Base-by-base conservation (phyloP, 208 protist genomes). In the Acanthamoeba royreba region DNA sequence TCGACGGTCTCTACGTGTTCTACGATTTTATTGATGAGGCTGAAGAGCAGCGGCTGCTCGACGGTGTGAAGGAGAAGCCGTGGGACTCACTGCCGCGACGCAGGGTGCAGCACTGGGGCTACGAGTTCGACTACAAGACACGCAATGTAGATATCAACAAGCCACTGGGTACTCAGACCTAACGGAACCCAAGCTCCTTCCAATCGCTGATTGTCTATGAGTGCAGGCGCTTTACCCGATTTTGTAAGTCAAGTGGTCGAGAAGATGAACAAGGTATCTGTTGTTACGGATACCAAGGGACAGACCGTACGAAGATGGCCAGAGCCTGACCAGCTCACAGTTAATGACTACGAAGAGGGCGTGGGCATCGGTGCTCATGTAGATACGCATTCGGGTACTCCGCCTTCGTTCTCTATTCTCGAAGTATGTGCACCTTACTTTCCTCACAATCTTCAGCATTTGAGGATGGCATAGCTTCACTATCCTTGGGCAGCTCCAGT, bases 271-370 rank as follows among this genome's bases (percentile, higher is more conserved):
- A 38, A 53, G 17, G 17, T 79, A 1, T n/a, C 81, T 4, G 45
- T 9, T 1, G 45, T 53, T 2, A 31, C 22, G 52, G 81, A 53
- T n/a, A n/a, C n/a, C n/a, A n/a, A n/a, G n/a, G n/a, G n/a, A n/a
- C n/a, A n/a, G 13, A 22, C 5, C 19, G 81, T 52, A 33, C 49
- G 45, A 25, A 47, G 77, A 38, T 88, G 81, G 81, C 81, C 81
- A 7, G 81, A 88, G 33, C 40, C 31, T 31, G 81, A 88, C 38
- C 81, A 88, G 45, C 52, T 88, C 45, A 88, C 81, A 4, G 81
- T 88, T 4, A 88, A 88, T 28, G 81, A 88, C 15, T 88, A 88
- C 33, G 81, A 88, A 19, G 81, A 88, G 33, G 81, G 81, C 45
- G 81, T 88, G 1, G 81, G 81, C 8, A 88, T 88, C 28, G 81